Percentiles rank a stretch among this genome's conserved stretches.
Evolutionary conservation across 1,284 basidiomycete species (phyloP).

Genomic region (Papiliotrema laurentii): DNA sequence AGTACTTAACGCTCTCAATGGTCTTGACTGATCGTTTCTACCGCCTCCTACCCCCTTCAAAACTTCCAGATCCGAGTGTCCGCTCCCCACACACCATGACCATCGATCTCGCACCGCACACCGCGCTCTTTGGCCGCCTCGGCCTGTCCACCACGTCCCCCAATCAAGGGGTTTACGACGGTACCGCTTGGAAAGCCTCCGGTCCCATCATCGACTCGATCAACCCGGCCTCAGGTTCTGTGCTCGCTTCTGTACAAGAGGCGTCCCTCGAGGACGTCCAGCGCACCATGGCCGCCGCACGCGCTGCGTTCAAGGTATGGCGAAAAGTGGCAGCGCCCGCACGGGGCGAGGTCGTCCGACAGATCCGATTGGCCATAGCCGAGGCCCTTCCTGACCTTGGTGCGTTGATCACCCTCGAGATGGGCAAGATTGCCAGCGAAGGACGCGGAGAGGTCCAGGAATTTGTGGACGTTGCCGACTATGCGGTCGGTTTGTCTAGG

Average conservation of each 20-base stretch:
- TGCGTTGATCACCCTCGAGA: conserved; percentile 60
- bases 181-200: conserved; percentile 11
- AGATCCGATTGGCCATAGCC: conserved; percentile 71
- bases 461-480: conserved; percentile 82
- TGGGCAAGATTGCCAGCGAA: conserved; percentile 83
- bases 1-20: too few species aligned
- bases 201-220: conserved; percentile 8
- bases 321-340: conserved; percentile 72
- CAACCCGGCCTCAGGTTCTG: conserved; percentile 16
- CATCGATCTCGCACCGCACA: not conserved
- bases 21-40: too few species aligned
- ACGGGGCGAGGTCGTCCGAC: conserved; percentile 74
- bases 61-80: too few species aligned
- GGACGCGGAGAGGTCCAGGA: conserved; percentile 86
- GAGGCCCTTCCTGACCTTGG: conserved; percentile 75
- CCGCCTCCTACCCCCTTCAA: too few species aligned
- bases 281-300: conserved; percentile 58
- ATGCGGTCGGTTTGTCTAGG: conserved; percentile 70
- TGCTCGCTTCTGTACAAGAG: conserved; percentile 37
- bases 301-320: conserved; percentile 65
- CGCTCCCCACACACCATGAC: not conserved
- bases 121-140: conserved; percentile 12
- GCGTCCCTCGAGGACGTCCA: conserved; percentile 67
- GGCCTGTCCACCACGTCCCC: conserved; percentile 9
- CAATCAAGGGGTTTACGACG: conserved; percentile 27